Base-by-base conservation (phyloP, 768 basidiomycete species). In the Leccinum barrowsii region DNA sequence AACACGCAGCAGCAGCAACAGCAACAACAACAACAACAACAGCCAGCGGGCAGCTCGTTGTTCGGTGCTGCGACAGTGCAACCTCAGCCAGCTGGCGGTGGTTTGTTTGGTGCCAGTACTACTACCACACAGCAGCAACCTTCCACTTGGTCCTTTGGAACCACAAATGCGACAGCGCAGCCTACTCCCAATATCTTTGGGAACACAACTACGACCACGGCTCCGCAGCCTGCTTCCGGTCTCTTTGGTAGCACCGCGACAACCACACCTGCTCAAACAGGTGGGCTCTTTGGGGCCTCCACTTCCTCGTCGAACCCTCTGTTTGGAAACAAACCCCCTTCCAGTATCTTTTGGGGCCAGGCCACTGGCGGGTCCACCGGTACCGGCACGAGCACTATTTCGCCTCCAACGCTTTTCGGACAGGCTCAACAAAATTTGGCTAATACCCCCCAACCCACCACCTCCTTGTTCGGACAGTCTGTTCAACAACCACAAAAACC, bases 291-390 rank as follows among this genome's bases (percentile, higher is more conserved):
- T 59, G 74, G 74, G 15, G 52, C n/a, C 44, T 57, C 69, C 2
- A 60, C 58, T 35, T 49, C 70, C 42, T 64, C 66, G 32, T 63
- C 66, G 42, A 69, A 74, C 52, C 67, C 73, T 40, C 58, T 76
- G 28, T 79, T 80, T 49, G 77, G 75, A 13, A 73, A 70, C 54
- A 71, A 68, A 54, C 64, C 65, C 17, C 68, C 73, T 7, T 62
- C 67, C n/a, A 67, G 63, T 32, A 49, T 70, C 46, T 63, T 72
- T 64, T 66, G 67, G 47, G 53, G 69, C 56, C 77, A 72, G 48
- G 66, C 62, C 42, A 67, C 67, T 47, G 59, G 67, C 34, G 42
- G 54, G 30, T 17, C 47, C 12, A 54, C 58, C 15, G 21, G 49
- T 5, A 42, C 64, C 4, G 49, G 55, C 13, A 44, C 53, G 17